phyloP scores from a whole-genome alignment of 1,139 yeast genomes.

The Debaryomyces robertsiae region DNA sequence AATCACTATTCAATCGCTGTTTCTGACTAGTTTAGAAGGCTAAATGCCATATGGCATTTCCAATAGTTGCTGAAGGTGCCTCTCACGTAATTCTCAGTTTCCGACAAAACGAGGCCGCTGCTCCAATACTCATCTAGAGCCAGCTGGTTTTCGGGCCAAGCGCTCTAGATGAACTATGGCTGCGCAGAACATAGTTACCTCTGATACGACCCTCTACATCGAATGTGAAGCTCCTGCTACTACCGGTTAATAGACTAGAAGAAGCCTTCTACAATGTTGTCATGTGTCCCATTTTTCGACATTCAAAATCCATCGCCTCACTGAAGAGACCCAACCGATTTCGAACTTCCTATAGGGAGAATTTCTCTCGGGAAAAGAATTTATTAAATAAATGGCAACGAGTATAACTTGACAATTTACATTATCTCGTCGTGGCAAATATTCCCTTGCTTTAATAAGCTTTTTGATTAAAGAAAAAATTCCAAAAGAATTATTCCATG shows the following conservation, averaged over 20 bases:
- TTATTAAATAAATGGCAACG: slow-evolving; percentile 60
- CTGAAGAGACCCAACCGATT: slow-evolving; percentile 49
- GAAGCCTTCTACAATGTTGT: slow-evolving; percentile 5
- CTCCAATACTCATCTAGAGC: no score
- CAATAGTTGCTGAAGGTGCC: no score
- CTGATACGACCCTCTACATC: no score
- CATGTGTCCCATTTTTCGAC: slow-evolving; percentile 63
- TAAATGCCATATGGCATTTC: no score
- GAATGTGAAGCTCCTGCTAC: no score
- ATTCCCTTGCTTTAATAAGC: slow-evolving; percentile 53
- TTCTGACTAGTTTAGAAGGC: no score
- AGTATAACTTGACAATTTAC: slow-evolving; percentile 61
- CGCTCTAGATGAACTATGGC: no score
- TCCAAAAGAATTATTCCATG: neutral
- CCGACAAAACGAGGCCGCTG: no score
- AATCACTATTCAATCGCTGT: no score
- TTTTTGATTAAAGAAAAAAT: slow-evolving; percentile 56
- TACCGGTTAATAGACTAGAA: neutral
- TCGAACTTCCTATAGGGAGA: slow-evolving; percentile 66
- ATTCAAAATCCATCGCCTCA: slow-evolving; percentile 60
- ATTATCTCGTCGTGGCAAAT: slow-evolving; percentile 73
- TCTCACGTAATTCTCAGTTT: no score
- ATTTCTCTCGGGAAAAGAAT: slow-evolving; percentile 44
- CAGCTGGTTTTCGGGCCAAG: no score
- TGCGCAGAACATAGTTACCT: no score